Evolutionary conservation across 2,329 filamentous ascomycete species (phyloP).

Genomic region (Fusarium falciforme): DNA sequence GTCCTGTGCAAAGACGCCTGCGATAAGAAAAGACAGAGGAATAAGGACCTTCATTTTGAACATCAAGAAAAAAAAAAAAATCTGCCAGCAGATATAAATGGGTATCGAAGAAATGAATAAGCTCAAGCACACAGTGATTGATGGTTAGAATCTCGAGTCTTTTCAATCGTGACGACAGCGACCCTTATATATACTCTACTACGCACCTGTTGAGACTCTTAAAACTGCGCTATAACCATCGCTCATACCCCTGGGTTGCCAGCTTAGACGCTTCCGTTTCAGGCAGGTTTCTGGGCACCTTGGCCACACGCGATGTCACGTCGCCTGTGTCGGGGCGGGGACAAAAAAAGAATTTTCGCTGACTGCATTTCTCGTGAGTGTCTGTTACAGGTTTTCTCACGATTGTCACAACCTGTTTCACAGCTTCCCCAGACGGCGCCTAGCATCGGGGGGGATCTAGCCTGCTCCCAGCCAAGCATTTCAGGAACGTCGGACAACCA

Average conservation of each 20-base stretch:
- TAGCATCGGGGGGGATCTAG: not conserved
- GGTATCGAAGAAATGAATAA: not conserved
- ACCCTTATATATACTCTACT: not conserved
- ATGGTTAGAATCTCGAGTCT: not conserved
- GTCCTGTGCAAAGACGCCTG: not conserved
- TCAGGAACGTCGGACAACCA: not conserved
- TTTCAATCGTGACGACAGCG: not conserved
- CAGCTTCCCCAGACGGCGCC: not conserved
- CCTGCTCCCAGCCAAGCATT: not conserved
- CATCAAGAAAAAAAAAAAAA: not conserved
- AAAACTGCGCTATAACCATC: not conserved
- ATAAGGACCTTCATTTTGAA: not conserved
- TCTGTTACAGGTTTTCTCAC: not conserved
- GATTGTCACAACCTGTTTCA: not conserved
- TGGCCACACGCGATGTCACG: not conserved
- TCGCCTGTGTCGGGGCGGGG: not conserved
- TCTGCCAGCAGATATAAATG: not conserved
- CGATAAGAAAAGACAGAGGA: not conserved
- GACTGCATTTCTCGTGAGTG: not conserved
- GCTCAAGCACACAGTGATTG: not conserved
- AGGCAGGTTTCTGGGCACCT: not conserved
- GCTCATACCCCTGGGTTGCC: not conserved
- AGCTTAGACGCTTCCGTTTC: not conserved
- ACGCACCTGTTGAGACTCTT: not conserved
- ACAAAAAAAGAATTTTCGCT: not conserved